Evolutionary conservation across 129 eudicot genomes (phyloP), one percentile per base, ranked within the genome.

Genomic region (Ambrosia trifida): DNA sequence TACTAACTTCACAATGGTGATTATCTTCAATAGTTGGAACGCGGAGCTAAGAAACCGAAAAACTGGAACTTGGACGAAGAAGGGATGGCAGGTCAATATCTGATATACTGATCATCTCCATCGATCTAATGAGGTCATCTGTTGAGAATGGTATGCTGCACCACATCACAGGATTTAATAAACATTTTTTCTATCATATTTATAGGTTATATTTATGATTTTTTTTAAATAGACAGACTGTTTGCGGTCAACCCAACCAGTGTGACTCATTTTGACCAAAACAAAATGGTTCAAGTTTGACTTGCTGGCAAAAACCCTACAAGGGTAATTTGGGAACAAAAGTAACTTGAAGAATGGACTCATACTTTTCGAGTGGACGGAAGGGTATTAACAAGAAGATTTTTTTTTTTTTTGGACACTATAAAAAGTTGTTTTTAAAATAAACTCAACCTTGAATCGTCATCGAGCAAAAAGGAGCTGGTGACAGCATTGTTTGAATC

Each of bases 121-220:
- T 90, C 56, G 97, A 87, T 82, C 84, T 85, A 8, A 89, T 84
- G 65, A 94, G 70, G 64, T 94, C 99, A 76, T 94, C 99, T 35
- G 86, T 92, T 58, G 93, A 83, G 72, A 94, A 94, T 2, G 99
- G 99, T 78, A 94, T 85, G 86, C 99, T 94, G 96, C 89, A 85
- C 41, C 52, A 80, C 3, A 19, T 46, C 14, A 61, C 46, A 60
- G 14, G 35, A 33, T 60, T 72, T 32, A 71, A 45, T 45, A 45
- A 11, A 45, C 43, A 38, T 3, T 11, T 45, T 45, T 45, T 2
- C 11, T 7, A 2, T 45, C n/a, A 45, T 10, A 45, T 45, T 10
- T 38, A 38, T 38, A 38, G 43, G n/a, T 13, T 45, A 45, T 2
- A 45, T 45, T 45, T 45, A 45, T 45, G 51, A 45, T 45, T 45